Conservation (phyloP, 2,329 filamentous ascomycete genomes). For the Thielaviopsis punctulata region DNA sequence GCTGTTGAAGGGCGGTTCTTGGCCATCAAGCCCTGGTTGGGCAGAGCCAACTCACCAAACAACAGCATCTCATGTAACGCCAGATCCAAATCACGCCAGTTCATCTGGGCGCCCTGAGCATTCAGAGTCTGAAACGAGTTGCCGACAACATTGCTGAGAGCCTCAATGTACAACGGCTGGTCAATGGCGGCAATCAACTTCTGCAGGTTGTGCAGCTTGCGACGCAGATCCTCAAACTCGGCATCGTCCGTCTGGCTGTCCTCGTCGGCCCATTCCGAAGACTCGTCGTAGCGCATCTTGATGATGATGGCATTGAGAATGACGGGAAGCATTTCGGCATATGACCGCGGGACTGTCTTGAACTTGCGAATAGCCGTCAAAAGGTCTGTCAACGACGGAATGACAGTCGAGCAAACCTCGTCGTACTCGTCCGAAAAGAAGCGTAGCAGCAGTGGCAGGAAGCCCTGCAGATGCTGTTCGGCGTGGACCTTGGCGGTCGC, state of each 20-base stretch:
- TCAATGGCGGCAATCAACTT: slow-evolving; percentile 85
- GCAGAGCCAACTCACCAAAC: slow-evolving; percentile 86
- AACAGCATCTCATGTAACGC: slow-evolving; percentile 90
- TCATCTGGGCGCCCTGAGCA: slow-evolving; percentile 54
- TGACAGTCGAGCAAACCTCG: slow-evolving; percentile 90
- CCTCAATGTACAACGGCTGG: slow-evolving; percentile 73
- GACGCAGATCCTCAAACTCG: slow-evolving; percentile 88
- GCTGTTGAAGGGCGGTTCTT: slow-evolving; percentile 69
- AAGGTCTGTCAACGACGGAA: slow-evolving; percentile 81
- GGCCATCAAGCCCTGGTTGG: slow-evolving; percentile 66
- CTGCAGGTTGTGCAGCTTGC: slow-evolving; percentile 75
- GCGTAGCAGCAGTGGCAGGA: slow-evolving; percentile 71
- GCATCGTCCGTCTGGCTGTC: slow-evolving; percentile 93
- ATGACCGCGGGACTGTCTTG: slow-evolving; percentile 52
- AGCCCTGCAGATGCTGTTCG: slow-evolving; percentile 64
- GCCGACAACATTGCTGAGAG: slow-evolving; percentile 72
- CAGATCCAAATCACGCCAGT: slow-evolving; percentile 90
- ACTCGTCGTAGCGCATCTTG: slow-evolving; percentile 97
- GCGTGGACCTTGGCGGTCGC: slow-evolving; percentile 54
- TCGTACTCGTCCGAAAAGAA: slow-evolving; percentile 98
- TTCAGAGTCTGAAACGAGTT: slow-evolving; percentile 71
- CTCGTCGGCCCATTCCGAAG: slow-evolving; percentile 80
- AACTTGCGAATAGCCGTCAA: slow-evolving; percentile 79
- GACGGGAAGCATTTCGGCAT: slow-evolving; percentile 67
- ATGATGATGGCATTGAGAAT: slow-evolving; percentile 81